phyloP scores from a whole-genome alignment of 2,329 filamentous ascomycete species.

The Geosmithia flava region DNA sequence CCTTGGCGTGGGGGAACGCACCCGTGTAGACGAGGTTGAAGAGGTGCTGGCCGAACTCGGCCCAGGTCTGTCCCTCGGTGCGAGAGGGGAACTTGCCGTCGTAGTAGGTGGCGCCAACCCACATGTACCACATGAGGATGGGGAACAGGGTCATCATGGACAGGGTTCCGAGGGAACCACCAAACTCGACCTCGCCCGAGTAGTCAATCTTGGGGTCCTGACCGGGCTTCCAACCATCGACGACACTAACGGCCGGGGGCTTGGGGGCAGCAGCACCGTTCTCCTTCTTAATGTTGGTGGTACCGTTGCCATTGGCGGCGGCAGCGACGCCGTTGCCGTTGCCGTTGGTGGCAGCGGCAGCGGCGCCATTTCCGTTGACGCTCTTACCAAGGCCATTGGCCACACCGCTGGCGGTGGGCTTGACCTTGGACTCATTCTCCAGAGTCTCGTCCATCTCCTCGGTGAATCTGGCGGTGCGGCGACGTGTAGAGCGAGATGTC shows the following conservation, averaged over 20 bases:
- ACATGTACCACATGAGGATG: constrained; percentile 98
- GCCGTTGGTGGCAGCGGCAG: constrained; percentile 6
- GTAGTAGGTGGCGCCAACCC: constrained; percentile 91
- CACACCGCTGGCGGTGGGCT: constrained; percentile 14
- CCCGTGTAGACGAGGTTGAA: constrained; percentile 64
- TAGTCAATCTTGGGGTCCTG: constrained; percentile 51
- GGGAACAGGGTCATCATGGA: constrained; percentile 90
- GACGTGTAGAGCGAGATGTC: constrained; percentile 24
- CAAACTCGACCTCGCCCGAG: constrained; percentile 67
- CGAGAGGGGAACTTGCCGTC: constrained; percentile 67
- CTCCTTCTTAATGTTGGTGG: background rate
- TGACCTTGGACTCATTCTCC: constrained; percentile 15
- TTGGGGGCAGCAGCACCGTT: constrained; percentile 4
- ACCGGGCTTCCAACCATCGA: constrained; percentile 47
- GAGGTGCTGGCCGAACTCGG: constrained; percentile 62
- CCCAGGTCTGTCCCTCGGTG: constrained; percentile 49
- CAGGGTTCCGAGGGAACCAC: constrained; percentile 67
- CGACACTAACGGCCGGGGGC: constrained; percentile 11
- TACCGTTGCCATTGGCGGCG: constrained; percentile 4
- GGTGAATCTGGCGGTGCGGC: constrained; percentile 35
- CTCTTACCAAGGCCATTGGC: constrained; percentile 17
- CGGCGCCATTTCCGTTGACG: constrained; percentile 14
- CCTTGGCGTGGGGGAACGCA: constrained; percentile 69
- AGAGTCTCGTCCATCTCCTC: constrained; percentile 32
- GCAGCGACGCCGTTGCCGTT: constrained; percentile 6